Evolutionary conservation across 2,329 filamentous ascomycete species (phyloP), one percentile per base, ranked within the genome.

Genomic region (Fusarium metavorans): DNA sequence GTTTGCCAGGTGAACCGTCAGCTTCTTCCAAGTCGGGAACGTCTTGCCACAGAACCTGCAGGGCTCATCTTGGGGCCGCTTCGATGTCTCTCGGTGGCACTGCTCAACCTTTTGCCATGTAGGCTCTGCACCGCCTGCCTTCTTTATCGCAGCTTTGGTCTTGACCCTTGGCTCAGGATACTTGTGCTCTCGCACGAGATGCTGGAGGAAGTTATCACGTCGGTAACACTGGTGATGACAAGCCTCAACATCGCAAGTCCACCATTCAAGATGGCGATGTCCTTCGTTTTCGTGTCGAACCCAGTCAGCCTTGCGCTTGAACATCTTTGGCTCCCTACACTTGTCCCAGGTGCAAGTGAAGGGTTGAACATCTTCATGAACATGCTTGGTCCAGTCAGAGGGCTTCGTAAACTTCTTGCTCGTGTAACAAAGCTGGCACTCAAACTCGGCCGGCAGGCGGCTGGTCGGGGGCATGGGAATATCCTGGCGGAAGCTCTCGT

Each of bases 281-380:
- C 93, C 92, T 83, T 98, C 95, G 76, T 96, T 97, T 81, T 98
- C 95, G 79, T 98, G 95, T 34, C 95, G 90, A 25, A 98, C 95
- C 95, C 95, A 98, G 81, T 98, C 95, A 16, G 95, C 95, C 83
- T 98, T 98, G 57, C 95, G 91, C 84, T 98, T 98, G 87, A 98
- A 98, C 39, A 94, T 95, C 83, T 97, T 97, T 20, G 94, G 92
- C 57, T 97, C 95, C 10, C 90, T 89, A 80, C 95, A 98, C 60
- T 91, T 88, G 3, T 93, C 91, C 85, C 96, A 98, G 0, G 95
- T 98, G 83, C 95, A 98, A 4, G 94, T 97, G 77, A 98, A 98
- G 0, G 95, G 95, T 80, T 97, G 94, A 1, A 98, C 91, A 80
- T 98, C 95, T 83, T 98, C 95, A 77, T 97, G 94, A 1, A 98